Evolutionary conservation across 2,329 filamentous ascomycete genomes (phyloP), one percentile per base, ranked within the genome.

Genomic region (Arthrobotrys musiformis): DNA sequence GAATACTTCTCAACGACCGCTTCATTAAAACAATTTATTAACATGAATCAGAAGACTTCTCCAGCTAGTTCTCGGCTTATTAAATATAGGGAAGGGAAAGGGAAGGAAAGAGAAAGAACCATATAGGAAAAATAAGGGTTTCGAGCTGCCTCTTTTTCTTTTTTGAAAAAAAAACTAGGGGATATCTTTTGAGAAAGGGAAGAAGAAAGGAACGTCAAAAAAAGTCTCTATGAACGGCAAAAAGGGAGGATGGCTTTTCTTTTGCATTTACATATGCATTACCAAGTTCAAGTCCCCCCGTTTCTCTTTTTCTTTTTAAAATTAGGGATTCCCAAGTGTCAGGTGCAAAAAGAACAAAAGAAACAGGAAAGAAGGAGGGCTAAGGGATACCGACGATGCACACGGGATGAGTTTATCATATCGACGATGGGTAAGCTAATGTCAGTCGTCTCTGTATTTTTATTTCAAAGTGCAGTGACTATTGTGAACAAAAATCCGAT

Each of bases 11-110:
- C 67, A 54, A 70, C 56, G 50, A 70, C 33, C 60, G 28, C 58
- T 58, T 72, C 30, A 72, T 72, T 72, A 72, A 72, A 72, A 72
- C 46, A 42, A 72, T 72, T 64, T 72, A 72, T 72, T 50, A 42
- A 64, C 68, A 72, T 64, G 67, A 70, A 72, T 46, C 50, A 35
- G 19, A 60, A 63, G 35, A n/a, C 54, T 19, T 48, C 44, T 50
- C 40, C 37, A 40, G n/a, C n/a, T n/a, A n/a, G 24, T 48, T 62
- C 30, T 66, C 48, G 60, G 50, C 48, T 46, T 61, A 54, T 52
- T 48, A 63, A 63, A 58, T 48, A 63, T 62, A 70, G 26, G 35
- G 48, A 62, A 64, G 44, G 15, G n/a, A 26, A 62, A 64, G 44
- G 15, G n/a, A 26, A 54, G 9, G 28, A 26, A 26, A 17, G 15